Evolutionary conservation across 73 alveolate genomes (phyloP), one percentile per base, ranked within the genome.

Genomic region (Paramecium bursaria): DNA sequence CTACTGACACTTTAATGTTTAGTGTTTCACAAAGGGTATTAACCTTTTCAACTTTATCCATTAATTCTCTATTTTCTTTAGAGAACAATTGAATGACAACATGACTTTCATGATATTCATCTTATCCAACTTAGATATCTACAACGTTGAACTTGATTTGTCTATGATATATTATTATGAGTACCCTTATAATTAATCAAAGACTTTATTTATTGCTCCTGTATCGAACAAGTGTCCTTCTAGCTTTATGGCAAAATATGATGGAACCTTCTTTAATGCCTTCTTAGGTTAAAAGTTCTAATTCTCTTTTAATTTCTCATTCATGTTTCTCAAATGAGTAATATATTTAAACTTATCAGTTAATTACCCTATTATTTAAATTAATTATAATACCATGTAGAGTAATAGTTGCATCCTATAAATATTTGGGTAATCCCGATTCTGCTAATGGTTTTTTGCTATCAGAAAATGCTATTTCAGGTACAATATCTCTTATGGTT

Each of bases 281-380:
- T 67, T 67, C 33, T 67, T 67, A 39, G 82, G 60, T 39, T 67
- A 67, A 26, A 35, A 67, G 44, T 47, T 67, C 22, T 67, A 35
- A 67, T 53, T 35, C 44, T 67, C 53, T 44, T 42, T 67, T 26
- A 67, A 67, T 67, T 67, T 25, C 17, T 67, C 60, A 19, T 67
- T 67, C n/a, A 67, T 67, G 19, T 67, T 33, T 67, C 82, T 67
- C 27, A 67, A 67, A 42, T 67, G 82, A 67, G 53, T 42, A 67
- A 67, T 67, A 42, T 67, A 67, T 67, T 67, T 25, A 39, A 67
- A 57, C 44, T 27, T 67, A 35, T 17, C 47, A 0, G 82, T 67
- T 7, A 67, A 13, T 4, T 67, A 67, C 22, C n/a, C n/a, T n/a
- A n/a, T n/a, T n/a, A n/a, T n/a, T n/a, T n/a, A n/a, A n/a, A n/a